A percentile compares a stretch with the other conserved stretches of the same genome.
Conservation (phyloP, 257 asterid genomes). For the Lycium ferocissimum region DNA sequence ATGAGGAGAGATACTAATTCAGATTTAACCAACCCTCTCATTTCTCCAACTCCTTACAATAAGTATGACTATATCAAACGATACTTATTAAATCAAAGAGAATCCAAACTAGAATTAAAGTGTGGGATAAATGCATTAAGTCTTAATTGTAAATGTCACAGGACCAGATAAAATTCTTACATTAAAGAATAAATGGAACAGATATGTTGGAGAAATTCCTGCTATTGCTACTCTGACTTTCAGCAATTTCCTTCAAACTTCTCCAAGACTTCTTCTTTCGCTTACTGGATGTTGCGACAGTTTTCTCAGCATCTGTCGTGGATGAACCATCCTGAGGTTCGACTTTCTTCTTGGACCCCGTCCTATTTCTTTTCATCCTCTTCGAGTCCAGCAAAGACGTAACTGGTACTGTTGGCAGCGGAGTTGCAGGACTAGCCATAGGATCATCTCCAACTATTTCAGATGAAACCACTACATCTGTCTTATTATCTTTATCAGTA, state of each 20-base stretch:
- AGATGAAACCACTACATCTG: conserved; percentile 40
- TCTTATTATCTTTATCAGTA: conserved; percentile 17
- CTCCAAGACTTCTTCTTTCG: conserved; percentile 73
- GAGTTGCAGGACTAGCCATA: conserved; percentile 53
- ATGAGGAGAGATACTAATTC: not conserved
- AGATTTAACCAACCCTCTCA: not conserved
- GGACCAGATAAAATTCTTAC: not conserved
- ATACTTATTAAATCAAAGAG: not conserved
- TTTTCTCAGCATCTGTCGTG: conserved; percentile 39
- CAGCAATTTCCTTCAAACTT: conserved; percentile 70
- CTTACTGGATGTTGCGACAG: conserved; percentile 49
- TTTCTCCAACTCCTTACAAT: not conserved
- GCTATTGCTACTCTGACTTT: conserved; percentile 46
- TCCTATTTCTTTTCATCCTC: conserved; percentile 60
- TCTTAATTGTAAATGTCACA: too few relatives aligned
- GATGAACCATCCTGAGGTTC: conserved; percentile 40
- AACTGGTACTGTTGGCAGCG: conserved; percentile 33
- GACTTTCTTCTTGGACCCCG: conserved; percentile 49
- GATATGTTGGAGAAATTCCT: conserved; percentile 43
- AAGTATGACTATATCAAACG: not conserved
- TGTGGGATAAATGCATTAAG: too few relatives aligned
- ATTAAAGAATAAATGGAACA: conserved; percentile 56
- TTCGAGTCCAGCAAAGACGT: conserved; percentile 63
- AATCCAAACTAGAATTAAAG: too few relatives aligned
- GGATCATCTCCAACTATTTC: conserved; percentile 37